Evolutionary conservation across 2,329 filamentous ascomycete genomes (phyloP).

Genomic region (Talaromyces sp.): DNA sequence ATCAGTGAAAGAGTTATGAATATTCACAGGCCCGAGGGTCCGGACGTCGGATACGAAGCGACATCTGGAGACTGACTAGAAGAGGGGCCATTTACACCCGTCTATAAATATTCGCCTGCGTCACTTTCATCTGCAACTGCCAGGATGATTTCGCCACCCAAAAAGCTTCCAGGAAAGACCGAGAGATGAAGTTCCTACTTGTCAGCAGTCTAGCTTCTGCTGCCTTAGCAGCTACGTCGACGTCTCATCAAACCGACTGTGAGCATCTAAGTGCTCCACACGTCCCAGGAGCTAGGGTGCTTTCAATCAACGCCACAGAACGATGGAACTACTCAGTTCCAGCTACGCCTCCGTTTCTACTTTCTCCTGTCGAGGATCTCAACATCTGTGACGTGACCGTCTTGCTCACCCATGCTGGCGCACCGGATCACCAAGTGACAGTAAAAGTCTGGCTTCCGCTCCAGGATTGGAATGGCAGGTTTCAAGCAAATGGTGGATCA

Average conservation of each 20-base stretch:
- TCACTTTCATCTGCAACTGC: not conserved
- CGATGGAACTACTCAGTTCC: not conserved
- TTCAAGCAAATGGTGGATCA: slow-evolving; percentile 4
- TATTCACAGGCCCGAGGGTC: not conserved
- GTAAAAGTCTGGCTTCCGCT: slow-evolving; percentile 7
- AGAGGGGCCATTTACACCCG: not conserved
- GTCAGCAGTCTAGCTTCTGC: not conserved
- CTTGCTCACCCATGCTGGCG: not conserved
- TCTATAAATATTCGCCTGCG: not conserved
- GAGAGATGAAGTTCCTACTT: not conserved
- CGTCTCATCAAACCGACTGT: not conserved
- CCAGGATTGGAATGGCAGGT: slow-evolving; percentile 2
- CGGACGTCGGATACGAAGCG: not conserved
- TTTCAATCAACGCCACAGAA: slow-evolving; percentile 7
- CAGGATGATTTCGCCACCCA: not conserved
- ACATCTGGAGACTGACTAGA: not conserved
- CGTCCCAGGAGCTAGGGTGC: slow-evolving; percentile 4
- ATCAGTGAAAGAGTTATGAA: not conserved
- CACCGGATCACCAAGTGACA: not conserved
- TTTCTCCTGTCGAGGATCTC: not conserved
- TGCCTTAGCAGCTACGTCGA: not conserved
- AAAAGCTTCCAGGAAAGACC: not conserved
- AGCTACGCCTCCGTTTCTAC: not conserved
- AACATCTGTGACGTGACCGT: slow-evolving; percentile 7
- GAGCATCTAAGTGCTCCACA: not conserved